Evolutionary conservation across 257 asterid genomes (phyloP), one percentile per base, ranked within the genome.

Genomic region (Euphrasia confusa): DNA sequence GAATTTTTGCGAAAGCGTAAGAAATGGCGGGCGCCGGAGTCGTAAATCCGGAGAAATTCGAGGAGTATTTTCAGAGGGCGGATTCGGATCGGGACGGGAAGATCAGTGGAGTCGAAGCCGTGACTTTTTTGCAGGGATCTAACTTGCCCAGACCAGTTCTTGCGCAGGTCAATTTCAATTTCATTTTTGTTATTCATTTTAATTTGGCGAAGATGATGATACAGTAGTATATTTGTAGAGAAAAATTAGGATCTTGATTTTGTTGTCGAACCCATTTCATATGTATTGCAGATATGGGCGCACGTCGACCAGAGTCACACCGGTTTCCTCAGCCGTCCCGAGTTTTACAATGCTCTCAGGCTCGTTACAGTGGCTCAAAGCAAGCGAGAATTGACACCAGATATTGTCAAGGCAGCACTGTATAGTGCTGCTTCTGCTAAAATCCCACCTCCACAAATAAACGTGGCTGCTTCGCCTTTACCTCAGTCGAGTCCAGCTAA

Each of bases 321-420:
- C 63, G 98, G 97, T 44, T 88, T 66, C 75, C 97, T 92, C 40
- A 70, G 86, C 65, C 95, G 90, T 40, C 75, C 83, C 17, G 98
- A 89, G 75, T 92, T 92, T 75, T 88, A 78, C 74, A 92, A 88
- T 74, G 97, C 95, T 71, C 96, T 92, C 49, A 92, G 83, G 81
- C 95, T 92, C 59, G 95, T 92, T 55, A 92, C 98, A 2, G 97
- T 92, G 73, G 98, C 98, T 61, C 98, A 92, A 75, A 92, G 89
- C 76, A 92, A 92, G 77, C 83, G 93, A 50, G 98, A 88, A 47
- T 82, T 92, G 75, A 86, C 95, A 21, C 86, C 95, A 7, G 98
- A 92, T 58, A 92, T 92, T 30, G 95, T 92, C 70, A 89, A 92
- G 80, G 95, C 95, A 32, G 98, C 98, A 32, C 66, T 92, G 63